phyloP scores from a whole-genome alignment of 2,329 filamentous ascomycete genomes.

The Alternaria sp. region DNA sequence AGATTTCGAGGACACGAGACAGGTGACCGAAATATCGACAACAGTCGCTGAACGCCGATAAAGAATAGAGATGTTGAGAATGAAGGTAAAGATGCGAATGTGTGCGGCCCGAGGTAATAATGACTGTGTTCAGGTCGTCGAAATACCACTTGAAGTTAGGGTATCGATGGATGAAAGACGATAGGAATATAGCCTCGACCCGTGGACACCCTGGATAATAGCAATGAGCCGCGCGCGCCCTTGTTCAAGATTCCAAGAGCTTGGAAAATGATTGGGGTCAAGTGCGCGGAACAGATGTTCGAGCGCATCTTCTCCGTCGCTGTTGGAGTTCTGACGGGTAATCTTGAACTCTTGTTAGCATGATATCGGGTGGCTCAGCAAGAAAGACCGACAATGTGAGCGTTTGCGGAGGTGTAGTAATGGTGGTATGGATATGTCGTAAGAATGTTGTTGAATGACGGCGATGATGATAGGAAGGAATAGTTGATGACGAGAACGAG shows the following conservation, averaged over 20 bases:
- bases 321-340: too few relatives aligned
- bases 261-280: too few relatives aligned
- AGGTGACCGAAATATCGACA: not conserved
- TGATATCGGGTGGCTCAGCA: too few relatives aligned
- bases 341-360: too few relatives aligned
- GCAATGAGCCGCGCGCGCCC: too few relatives aligned
- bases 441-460: not conserved
- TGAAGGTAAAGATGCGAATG: not conserved
- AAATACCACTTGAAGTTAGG: not conserved
- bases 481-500: not conserved
- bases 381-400: not conserved
- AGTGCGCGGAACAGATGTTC: too few relatives aligned
- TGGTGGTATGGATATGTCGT: not conserved
- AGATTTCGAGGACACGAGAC: not conserved
- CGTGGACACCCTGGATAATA: too few relatives aligned
- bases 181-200: not conserved
- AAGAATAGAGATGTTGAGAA: not conserved
- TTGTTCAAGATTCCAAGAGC: too few relatives aligned
- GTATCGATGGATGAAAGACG: not conserved
- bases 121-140: too few relatives aligned
- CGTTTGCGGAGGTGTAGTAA: not conserved
- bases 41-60: not conserved
- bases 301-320: too few relatives aligned
- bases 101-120: not conserved
- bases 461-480: not conserved